Conservation (phyloP, 176 grass and related monocot genomes). For the Oryza officinalis region DNA sequence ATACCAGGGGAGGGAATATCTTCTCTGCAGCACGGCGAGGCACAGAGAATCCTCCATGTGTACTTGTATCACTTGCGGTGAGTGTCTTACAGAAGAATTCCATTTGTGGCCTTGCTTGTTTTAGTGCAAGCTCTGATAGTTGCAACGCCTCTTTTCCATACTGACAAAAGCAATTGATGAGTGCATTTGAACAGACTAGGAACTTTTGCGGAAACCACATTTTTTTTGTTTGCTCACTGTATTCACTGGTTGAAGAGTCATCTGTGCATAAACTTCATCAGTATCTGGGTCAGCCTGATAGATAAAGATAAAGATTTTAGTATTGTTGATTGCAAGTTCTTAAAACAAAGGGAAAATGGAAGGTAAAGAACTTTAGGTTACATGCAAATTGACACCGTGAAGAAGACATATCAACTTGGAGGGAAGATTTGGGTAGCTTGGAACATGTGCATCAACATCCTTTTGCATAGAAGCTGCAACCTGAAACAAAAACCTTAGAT, state of each 20-base stretch:
- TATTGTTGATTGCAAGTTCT: neutral
- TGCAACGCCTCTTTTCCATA: constrained; percentile 94
- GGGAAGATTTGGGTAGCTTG: constrained; percentile 93
- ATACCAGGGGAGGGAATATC: constrained; percentile 90
- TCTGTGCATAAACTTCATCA: constrained; percentile 99
- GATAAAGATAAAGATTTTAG: constrained; percentile 24
- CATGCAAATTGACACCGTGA: constrained; percentile 93
- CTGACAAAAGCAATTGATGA: constrained; percentile 48
- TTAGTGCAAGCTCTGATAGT: constrained; percentile 87
- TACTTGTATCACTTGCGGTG: constrained; percentile 97
- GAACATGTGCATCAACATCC: constrained; percentile 84
- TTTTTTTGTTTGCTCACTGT: constrained; percentile 54
- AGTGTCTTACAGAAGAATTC: constrained; percentile 99
- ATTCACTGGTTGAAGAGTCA: constrained; percentile 99
- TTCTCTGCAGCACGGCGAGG: constrained; percentile 97
- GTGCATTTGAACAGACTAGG: constrained; percentile 12
- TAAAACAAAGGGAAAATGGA: neutral
- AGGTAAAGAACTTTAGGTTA: constrained; percentile 41
- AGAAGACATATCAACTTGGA: constrained; percentile 98
- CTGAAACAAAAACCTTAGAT: constrained; percentile 53
- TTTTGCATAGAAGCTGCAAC: constrained; percentile 99
- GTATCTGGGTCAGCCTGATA: constrained; percentile 91
- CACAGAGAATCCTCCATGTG: constrained; percentile 97
- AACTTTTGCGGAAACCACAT: constrained; percentile 14
- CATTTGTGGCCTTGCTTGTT: constrained; percentile 79